Evolutionary conservation across 208 protist species (phyloP).

Genomic region (Wallacemonas sp.): DNA sequence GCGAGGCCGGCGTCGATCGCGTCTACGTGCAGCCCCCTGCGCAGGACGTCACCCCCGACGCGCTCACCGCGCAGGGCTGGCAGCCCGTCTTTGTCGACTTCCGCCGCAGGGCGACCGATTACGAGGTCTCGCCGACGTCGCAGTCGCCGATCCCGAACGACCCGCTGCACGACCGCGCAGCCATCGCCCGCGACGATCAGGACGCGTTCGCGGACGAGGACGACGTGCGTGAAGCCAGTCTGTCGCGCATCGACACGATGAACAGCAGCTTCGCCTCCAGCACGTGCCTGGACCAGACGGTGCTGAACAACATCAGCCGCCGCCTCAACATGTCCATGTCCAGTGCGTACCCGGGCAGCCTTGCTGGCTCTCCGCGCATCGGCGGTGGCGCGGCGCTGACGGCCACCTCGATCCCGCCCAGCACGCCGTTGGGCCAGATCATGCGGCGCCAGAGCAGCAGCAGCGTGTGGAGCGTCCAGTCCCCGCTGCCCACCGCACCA

Average conservation of each 20-base stretch:
- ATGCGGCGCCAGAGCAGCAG: constrained; percentile 13
- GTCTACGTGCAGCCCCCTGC: constrained; percentile 16
- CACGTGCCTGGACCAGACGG: background rate
- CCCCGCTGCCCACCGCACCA: constrained; percentile 26
- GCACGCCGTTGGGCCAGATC: constrained; percentile 8
- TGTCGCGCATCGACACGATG: constrained; percentile 14
- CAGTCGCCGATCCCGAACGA: constrained; percentile 25
- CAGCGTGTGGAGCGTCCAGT: constrained; percentile 16
- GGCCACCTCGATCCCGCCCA: background rate
- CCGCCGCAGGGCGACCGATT: constrained; percentile 11
- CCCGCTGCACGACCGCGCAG: background rate
- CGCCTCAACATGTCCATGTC: constrained; percentile 19
- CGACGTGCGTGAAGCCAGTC: constrained; percentile 4
- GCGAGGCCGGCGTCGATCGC: constrained; percentile 4
- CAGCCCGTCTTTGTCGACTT: constrained; percentile 41
- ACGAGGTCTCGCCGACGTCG: constrained; percentile 10
- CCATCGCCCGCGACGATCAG: background rate
- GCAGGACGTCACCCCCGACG: constrained; percentile 28
- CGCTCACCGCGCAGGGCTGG: constrained; percentile 37
- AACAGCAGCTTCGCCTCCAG: constrained; percentile 10
- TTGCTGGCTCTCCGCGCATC: background rate
- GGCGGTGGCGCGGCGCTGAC: background rate
- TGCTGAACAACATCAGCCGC: constrained; percentile 20
- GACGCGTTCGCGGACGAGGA: background rate
- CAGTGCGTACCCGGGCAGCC: background rate